Evolutionary conservation across 108 stramenopile species (phyloP).

Genomic region (Pseudonitzschia multistriata): DNA sequence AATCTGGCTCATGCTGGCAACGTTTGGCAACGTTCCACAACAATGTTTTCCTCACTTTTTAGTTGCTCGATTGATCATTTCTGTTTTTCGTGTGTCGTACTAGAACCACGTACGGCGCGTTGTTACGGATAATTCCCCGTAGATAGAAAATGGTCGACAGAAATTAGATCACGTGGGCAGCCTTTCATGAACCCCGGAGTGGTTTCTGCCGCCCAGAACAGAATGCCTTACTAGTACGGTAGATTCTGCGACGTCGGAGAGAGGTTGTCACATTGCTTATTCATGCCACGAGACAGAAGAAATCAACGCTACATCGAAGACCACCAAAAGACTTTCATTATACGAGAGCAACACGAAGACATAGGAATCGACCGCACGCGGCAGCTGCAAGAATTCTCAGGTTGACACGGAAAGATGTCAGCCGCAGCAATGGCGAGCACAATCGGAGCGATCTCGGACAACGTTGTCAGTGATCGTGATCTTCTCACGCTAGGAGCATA

Average conservation of each 20-base stretch:
- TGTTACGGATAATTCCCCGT: neutral
- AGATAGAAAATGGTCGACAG: neutral
- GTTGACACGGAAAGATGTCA: neutral
- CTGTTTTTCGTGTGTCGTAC: neutral
- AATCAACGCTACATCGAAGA: too few species aligned
- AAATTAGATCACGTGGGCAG: neutral
- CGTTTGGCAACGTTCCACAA: neutral
- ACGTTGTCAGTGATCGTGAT: neutral
- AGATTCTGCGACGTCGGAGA: too few species aligned
- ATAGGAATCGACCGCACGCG: neutral
- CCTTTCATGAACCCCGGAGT: too few species aligned
- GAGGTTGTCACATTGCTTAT: too few species aligned
- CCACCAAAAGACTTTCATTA: too few species aligned
- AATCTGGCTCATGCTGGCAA: neutral
- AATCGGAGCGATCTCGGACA: neutral
- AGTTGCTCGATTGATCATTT: slow-evolving; percentile 1
- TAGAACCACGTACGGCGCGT: neutral
- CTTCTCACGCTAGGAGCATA: neutral
- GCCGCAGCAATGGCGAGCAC: neutral
- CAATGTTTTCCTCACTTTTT: neutral
- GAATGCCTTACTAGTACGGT: too few species aligned
- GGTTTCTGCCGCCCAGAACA: too few species aligned
- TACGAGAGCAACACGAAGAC: too few species aligned
- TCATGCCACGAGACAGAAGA: too few species aligned
- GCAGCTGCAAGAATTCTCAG: neutral